phyloP scores from a whole-genome alignment of 140 eudicot species.

The Anethum foeniculum region DNA sequence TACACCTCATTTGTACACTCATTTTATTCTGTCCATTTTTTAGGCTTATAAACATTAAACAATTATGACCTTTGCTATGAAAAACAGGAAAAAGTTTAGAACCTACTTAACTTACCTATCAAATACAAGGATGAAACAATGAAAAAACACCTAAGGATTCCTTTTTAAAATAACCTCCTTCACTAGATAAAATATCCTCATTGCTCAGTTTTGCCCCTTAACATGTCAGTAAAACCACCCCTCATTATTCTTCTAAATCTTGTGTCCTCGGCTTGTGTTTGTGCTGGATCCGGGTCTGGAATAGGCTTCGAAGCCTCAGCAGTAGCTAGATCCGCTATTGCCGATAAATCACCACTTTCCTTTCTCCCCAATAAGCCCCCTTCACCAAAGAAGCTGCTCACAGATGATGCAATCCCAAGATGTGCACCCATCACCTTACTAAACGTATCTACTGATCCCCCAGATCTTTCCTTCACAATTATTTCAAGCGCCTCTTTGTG shows the following conservation, averaged over 20 bases:
- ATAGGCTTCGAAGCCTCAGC: constrained; percentile 28
- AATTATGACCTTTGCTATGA: background rate
- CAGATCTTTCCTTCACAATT: constrained; percentile 73
- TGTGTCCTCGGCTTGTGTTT: constrained; percentile 56
- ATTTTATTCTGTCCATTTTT: background rate
- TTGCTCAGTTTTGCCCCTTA: constrained; percentile 54
- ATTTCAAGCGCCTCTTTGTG: constrained; percentile 95
- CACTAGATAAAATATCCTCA: constrained; percentile 37
- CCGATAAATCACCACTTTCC: constrained; percentile 43
- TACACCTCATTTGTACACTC: background rate
- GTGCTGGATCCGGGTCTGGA: constrained; percentile 20
- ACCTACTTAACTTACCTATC: background rate
- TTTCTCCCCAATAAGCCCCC: constrained; percentile 76
- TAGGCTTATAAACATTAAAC: background rate
- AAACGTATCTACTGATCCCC: constrained; percentile 74
- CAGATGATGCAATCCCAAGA: constrained; percentile 74
- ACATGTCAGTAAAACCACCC: constrained; percentile 80
- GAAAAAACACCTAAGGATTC: background rate
- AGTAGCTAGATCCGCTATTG: constrained; percentile 21
- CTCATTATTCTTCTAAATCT: constrained; percentile 82
- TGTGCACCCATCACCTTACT: constrained; percentile 96
- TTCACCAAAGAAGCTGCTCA: constrained; percentile 70
- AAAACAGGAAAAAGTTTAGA: background rate
- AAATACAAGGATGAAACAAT: background rate
- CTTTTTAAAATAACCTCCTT: background rate